phyloP scores from a whole-genome alignment of 1,284 basidiomycete genomes.

The Xanthoconium separans region DNA sequence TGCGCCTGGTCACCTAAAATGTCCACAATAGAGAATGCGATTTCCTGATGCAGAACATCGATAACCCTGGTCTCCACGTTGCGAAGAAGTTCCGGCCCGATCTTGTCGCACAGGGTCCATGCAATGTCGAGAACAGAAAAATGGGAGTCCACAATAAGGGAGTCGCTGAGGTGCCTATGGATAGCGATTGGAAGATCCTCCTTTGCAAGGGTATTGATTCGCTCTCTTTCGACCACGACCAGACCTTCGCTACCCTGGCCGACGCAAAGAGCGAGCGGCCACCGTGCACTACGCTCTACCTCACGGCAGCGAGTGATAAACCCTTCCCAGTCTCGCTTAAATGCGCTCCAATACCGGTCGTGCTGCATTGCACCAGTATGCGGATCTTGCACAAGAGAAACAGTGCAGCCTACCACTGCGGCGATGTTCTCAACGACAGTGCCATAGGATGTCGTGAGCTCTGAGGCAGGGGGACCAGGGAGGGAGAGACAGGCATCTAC shows the following conservation, averaged over 20 bases:
- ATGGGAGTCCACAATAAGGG: constrained; percentile 45
- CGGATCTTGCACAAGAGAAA: constrained; percentile 69
- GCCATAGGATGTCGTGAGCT: constrained; percentile 59
- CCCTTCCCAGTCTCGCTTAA: constrained; percentile 92
- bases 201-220: constrained; percentile 59
- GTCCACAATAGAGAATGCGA: constrained; percentile 70
- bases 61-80: constrained; percentile 57
- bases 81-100: constrained; percentile 55
- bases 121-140: constrained; percentile 56
- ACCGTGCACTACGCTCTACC: constrained; percentile 80
- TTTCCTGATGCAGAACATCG: constrained; percentile 71
- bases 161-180: constrained; percentile 45
- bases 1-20: constrained; percentile 66
- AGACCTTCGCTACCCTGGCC: constrained; percentile 50
- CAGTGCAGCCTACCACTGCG: constrained; percentile 83
- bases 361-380: constrained; percentile 79
- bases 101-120: constrained; percentile 56
- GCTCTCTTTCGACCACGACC: constrained; percentile 76
- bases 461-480: constrained; percentile 52
- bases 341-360: constrained; percentile 75
- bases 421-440: constrained; percentile 76
- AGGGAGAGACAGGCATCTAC: constrained; percentile 67
- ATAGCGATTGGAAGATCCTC: constrained; percentile 69
- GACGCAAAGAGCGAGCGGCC: constrained; percentile 71
- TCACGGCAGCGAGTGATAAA: constrained; percentile 88